Base-by-base conservation (phyloP, 2,329 filamentous ascomycete genomes). In the Diaporthe ampelina region DNA sequence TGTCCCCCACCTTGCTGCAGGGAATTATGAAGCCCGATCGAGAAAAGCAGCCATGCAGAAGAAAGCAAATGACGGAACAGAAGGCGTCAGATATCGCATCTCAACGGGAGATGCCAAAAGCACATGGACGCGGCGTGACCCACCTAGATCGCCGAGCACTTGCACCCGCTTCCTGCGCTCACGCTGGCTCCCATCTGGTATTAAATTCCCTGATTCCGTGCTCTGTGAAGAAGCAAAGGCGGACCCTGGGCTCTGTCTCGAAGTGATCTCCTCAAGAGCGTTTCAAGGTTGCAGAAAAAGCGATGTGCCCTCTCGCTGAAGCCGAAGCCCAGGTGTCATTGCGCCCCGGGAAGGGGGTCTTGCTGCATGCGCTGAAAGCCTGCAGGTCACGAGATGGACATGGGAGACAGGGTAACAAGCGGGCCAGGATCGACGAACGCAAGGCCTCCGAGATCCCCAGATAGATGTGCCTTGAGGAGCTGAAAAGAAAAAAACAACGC, bases 301-400 rank as follows among this genome's bases (percentile, higher is more conserved):
- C 43, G 45, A 63, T 24, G 59, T 32, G 10, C 69, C 57, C 57
- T 72, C 70, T 72, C 70, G 32, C 70, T 63, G 57, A 54, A n/a
- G 70, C 70, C 70, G 57, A 72, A 56, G 29, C 32, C 52, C 45
- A 72, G 57, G 32, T 72, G 24, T 11, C n/a, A 56, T 11, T 54
- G 21, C 43, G 57, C 13, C 24, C 40, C 17, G 10, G 15, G 45
- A 3, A 40, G 56, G 69, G 69, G 69, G 45, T 72, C 69, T 52
- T 52, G 56, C 56, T 50, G 45, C 24, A 72, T 61, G 63, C 29
- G 63, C 6, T 29, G 29, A 52, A 52, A n/a, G 45, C 29, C 45
- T n/a, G 45, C 13, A 52, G 40, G 32, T 52, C 57, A 26, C n/a
- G n/a, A 59, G 57, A 21, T n/a, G 57, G 35, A 29, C 35, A 50